Conservation (phyloP, 2,329 filamentous ascomycete genomes). For the Tolypocladium endophyticum region DNA sequence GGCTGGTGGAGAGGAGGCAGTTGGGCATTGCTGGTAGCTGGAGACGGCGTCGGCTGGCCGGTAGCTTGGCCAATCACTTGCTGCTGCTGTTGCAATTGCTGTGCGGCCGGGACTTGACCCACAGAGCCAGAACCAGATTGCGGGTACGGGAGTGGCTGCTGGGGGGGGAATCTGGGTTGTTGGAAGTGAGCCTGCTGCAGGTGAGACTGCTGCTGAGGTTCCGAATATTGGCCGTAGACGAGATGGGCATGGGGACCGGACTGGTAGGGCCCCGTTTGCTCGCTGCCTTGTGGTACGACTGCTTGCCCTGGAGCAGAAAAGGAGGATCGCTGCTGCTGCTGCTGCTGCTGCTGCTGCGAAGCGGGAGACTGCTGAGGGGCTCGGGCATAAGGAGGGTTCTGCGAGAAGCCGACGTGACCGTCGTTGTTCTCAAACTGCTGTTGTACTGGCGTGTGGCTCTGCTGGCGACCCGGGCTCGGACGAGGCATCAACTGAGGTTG, state of each 20-base stretch:
- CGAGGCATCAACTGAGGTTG: constrained; percentile 23
- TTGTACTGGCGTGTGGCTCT: constrained; percentile 22
- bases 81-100: constrained; percentile 11
- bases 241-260: constrained; percentile 3
- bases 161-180: constrained; percentile 7
- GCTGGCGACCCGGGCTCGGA: constrained; percentile 17
- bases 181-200: constrained; percentile 3
- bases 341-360: constrained; percentile 17
- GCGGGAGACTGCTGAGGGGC: constrained; percentile 19
- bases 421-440: constrained; percentile 16
- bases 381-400: constrained; percentile 13
- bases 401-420: constrained; percentile 16
- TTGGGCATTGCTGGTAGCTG: background rate
- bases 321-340: constrained; percentile 16
- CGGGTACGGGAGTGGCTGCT: constrained; percentile 12
- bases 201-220: background rate
- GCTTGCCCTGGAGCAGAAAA: constrained; percentile 11
- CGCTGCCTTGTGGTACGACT: constrained; percentile 14
- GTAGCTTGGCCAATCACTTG: constrained; percentile 10
- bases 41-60: constrained; percentile 4
- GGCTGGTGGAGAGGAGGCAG: background rate
- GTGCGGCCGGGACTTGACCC: background rate
- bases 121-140: constrained; percentile 2
- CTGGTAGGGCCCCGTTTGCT: constrained; percentile 12
- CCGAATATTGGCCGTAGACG: constrained; percentile 6